Evolutionary conservation across 2,329 filamentous ascomycete species (phyloP).

Genomic region (Blastomyces emzantsi): DNA sequence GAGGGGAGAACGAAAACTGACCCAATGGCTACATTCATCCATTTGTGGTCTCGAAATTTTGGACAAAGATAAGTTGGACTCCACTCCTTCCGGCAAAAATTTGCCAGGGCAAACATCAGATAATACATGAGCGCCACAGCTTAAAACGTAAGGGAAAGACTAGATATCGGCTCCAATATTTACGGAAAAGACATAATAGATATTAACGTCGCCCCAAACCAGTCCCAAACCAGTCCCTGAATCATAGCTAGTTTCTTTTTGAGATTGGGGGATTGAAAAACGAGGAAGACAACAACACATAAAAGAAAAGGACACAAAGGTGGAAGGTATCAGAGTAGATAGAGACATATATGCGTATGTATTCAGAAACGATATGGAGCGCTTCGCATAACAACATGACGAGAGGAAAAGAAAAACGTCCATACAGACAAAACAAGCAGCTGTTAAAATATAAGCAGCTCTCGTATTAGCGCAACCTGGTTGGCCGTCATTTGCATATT

Average conservation of each 20-base stretch:
- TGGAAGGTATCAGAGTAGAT: slow-evolving; percentile 4
- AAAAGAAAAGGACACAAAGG: slow-evolving; percentile 9
- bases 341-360: not conserved
- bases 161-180: not conserved
- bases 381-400: slow-evolving; percentile 3
- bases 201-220: not conserved
- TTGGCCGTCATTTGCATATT: not conserved
- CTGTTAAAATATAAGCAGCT: not conserved
- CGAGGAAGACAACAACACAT: slow-evolving; percentile 1
- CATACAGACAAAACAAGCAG: not conserved
- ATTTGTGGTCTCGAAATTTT: not conserved
- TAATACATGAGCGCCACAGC: not conserved
- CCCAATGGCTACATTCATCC: not conserved
- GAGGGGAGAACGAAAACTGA: not conserved
- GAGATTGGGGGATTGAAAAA: slow-evolving; percentile 2
- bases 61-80: not conserved
- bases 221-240: not conserved
- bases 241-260: not conserved
- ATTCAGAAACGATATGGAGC: not conserved
- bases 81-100: not conserved
- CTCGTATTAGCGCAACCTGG: not conserved
- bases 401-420: not conserved
- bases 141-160: not conserved
- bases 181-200: not conserved
- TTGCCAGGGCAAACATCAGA: not conserved